Conservation (phyloP, 768 basidiomycete species). For the Udeniomyces megalosporus region DNA sequence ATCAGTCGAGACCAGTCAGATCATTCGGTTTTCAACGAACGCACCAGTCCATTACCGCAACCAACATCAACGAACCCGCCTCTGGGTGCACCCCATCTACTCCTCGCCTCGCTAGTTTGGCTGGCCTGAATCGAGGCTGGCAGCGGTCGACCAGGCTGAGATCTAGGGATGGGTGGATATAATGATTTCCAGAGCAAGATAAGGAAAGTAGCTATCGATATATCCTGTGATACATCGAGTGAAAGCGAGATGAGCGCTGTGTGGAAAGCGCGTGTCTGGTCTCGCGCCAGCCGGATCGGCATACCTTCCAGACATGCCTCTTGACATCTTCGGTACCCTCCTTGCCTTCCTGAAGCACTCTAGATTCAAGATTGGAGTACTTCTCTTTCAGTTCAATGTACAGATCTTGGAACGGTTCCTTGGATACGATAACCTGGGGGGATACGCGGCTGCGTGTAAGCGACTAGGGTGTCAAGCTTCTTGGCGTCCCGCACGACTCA, state of each 20-base stretch:
- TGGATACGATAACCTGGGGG: constrained; percentile 41
- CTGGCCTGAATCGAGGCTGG: not conserved
- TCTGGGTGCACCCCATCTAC: constrained; percentile 56
- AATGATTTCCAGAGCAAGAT: constrained; percentile 79
- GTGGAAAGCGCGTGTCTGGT: too few species aligned
- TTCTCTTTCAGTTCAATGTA: constrained; percentile 75
- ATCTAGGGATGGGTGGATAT: constrained; percentile 30
- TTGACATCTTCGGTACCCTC: constrained; percentile 24
- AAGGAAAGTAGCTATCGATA: constrained; percentile 83
- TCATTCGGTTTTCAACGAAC: too few species aligned
- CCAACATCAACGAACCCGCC: constrained; percentile 84
- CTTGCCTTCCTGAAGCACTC: not conserved
- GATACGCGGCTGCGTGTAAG: not conserved
- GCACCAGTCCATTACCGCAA: constrained; percentile 83
- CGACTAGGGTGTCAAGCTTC: not conserved
- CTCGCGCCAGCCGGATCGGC: too few species aligned
- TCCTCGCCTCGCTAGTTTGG: constrained; percentile 30
- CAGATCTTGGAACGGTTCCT: constrained; percentile 73
- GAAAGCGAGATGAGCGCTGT: too few species aligned
- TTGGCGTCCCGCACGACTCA: constrained; percentile 20
- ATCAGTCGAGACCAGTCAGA: too few species aligned
- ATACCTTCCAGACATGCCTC: constrained; percentile 28
- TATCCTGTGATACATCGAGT: constrained; percentile 57
- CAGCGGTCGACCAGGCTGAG: too few species aligned
- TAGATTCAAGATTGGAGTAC: constrained; percentile 47